These are phyloP conservation scores for Medicago lupulina DNA, from an alignment of 306 rosid genomes.

Conservation along the genomic window DNA sequence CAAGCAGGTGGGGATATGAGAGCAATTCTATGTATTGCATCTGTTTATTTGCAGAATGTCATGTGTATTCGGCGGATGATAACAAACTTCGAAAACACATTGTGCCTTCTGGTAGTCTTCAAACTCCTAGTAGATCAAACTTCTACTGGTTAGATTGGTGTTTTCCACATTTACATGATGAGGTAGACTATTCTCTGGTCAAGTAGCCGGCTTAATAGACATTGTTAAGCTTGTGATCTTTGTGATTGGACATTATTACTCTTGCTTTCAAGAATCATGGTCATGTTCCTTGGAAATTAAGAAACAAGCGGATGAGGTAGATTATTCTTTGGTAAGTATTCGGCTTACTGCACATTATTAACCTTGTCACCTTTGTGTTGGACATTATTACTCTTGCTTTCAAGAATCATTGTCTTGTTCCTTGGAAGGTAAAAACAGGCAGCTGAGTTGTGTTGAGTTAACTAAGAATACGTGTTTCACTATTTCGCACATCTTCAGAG, in stretches of 20 bases:
- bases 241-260: background rate
- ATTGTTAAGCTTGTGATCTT: background rate
- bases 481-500: too few species aligned
- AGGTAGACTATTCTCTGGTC: slow-evolving; percentile 34
- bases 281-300: too few species aligned
- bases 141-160: slow-evolving; percentile 32
- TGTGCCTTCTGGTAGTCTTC: background rate
- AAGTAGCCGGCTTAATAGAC: background rate
- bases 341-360: background rate
- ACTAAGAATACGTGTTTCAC: too few species aligned
- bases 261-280: too few species aligned
- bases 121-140: background rate
- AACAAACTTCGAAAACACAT: background rate
- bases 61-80: background rate
- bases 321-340: slow-evolving; percentile 27
- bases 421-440: too few species aligned
- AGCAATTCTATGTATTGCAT: slow-evolving; percentile 26
- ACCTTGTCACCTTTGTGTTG: background rate
- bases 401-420: too few species aligned
- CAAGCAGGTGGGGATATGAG: slow-evolving; percentile 11
- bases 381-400: background rate
- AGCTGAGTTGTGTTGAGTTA: too few species aligned
- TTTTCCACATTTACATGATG: slow-evolving; percentile 17
- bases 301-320: background rate
- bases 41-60: background rate